A percentile compares a stretch with the other conserved stretches of the same genome.
phyloP scores from a whole-genome alignment of 306 rosid genomes.

The Vigna nakashimae region DNA sequence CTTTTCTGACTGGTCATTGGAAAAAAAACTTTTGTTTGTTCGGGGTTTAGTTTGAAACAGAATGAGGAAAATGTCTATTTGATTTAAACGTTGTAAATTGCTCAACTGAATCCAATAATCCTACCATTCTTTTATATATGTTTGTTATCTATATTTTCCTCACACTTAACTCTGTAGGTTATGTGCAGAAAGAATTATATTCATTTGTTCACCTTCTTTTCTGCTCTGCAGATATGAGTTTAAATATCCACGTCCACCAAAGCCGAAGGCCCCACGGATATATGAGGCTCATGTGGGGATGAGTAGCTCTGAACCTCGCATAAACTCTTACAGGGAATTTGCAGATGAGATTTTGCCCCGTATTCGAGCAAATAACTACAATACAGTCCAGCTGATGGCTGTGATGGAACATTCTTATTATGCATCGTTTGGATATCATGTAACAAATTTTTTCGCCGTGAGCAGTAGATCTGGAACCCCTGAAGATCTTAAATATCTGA shows the following conservation, averaged over 20 bases:
- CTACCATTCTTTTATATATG: conserved; percentile 20
- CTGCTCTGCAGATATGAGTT: conserved; percentile 73
- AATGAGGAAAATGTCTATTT: conserved; percentile 20
- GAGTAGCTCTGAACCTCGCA: conserved; percentile 90
- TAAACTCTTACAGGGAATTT: conserved; percentile 89
- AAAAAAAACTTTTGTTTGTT: not conserved
- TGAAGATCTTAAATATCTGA: conserved; percentile 91
- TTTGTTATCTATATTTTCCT: conserved; percentile 12
- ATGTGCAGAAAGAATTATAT: conserved; percentile 25
- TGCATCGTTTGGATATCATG: conserved; percentile 97
- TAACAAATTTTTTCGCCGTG: conserved; percentile 90
- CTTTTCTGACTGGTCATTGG: not conserved
- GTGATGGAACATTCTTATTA: conserved; percentile 99
- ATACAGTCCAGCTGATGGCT: conserved; percentile 96
- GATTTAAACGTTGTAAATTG: conserved; percentile 23
- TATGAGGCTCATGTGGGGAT: conserved; percentile 98
- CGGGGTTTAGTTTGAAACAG: conserved; percentile 19
- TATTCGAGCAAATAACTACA: conserved; percentile 81
- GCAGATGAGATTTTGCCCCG: conserved; percentile 93
- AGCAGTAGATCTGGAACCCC: conserved; percentile 98
- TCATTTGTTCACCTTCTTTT: conserved; percentile 33
- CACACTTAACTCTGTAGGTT: not conserved
- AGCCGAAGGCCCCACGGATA: conserved; percentile 79
- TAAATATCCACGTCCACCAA: conserved; percentile 74
- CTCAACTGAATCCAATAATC: conserved; percentile 4